Percentiles rank a stretch among this genome's conserved stretches.
phyloP scores from a whole-genome alignment of 2,329 filamentous ascomycete species.

The Fusarium concolor region DNA sequence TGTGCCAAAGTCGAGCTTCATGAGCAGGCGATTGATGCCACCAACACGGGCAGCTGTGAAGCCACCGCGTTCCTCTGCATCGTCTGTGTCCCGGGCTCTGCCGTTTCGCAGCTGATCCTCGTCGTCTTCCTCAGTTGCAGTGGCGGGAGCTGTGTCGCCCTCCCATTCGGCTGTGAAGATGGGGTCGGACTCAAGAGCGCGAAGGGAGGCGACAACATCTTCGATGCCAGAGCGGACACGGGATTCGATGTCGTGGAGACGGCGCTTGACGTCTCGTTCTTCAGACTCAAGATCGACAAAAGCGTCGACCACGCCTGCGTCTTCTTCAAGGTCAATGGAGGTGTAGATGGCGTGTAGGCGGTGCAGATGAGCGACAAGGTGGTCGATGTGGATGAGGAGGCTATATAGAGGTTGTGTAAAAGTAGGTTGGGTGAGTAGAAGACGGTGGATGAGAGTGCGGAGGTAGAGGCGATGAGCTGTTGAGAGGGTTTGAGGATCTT shows the following conservation, averaged over 20 bases:
- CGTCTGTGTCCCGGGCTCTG: constrained; percentile 55
- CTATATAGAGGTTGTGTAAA: constrained; percentile 75
- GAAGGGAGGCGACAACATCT: constrained; percentile 69
- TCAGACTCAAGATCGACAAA: constrained; percentile 78
- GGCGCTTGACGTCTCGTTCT: constrained; percentile 73
- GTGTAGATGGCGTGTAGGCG: constrained; percentile 82
- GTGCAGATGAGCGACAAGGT: constrained; percentile 79
- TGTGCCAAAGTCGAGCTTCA: constrained; percentile 84
- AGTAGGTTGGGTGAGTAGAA: constrained; percentile 72
- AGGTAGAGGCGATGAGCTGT: constrained; percentile 84
- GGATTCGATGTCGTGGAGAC: constrained; percentile 72
- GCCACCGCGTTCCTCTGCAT: constrained; percentile 47
- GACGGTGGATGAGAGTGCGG: constrained; percentile 70
- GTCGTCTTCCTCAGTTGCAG: constrained; percentile 24
- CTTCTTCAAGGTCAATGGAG: constrained; percentile 81
- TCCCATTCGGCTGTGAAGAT: constrained; percentile 60
- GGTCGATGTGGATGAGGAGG: constrained; percentile 80
- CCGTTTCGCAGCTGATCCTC: constrained; percentile 12
- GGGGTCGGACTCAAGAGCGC: constrained; percentile 58
- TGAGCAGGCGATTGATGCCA: constrained; percentile 84
- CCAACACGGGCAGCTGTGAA: constrained; percentile 81
- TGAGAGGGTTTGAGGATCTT: constrained; percentile 87
- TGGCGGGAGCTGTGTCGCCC: constrained; percentile 43
- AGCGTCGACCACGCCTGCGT: constrained; percentile 83
- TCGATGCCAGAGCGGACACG: constrained; percentile 76